Evolutionary conservation across 2,329 filamentous ascomycete species (phyloP).

Genomic region (Hypomyces rosellus): DNA sequence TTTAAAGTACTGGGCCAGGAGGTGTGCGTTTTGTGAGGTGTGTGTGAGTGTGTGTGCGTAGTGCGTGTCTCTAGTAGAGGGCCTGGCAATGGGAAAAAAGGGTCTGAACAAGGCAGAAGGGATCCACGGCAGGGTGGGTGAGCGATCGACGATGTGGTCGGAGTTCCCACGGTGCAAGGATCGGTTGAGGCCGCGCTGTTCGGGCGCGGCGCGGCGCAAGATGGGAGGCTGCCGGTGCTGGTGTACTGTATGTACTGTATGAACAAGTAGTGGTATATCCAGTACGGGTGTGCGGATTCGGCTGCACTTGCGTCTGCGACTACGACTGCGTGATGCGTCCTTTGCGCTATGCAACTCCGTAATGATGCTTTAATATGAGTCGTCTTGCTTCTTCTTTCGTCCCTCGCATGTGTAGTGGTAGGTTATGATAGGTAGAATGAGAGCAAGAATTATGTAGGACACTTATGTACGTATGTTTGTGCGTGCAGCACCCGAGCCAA

Average conservation of each 20-base stretch:
- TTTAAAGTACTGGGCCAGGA: conserved; percentile 9
- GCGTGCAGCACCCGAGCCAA: too few relatives aligned
- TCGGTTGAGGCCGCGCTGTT: conserved; percentile 7
- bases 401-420: too few relatives aligned
- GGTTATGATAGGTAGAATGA: too few relatives aligned
- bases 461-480: too few relatives aligned
- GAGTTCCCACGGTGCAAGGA: background rate
- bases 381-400: background rate
- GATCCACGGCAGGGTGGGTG: conserved; percentile 11
- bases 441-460: too few relatives aligned
- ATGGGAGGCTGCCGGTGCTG: conserved; percentile 3
- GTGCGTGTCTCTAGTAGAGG: background rate
- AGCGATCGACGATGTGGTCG: conserved; percentile 9
- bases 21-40: conserved; percentile 1
- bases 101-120: conserved; percentile 9
- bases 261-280: too few relatives aligned
- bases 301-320: background rate
- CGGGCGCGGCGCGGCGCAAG: conserved; percentile 8
- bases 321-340: background rate
- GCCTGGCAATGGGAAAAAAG: conserved; percentile 1
- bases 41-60: background rate
- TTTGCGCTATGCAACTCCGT: background rate
- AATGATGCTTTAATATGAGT: background rate
- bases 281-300: conserved; percentile 7
- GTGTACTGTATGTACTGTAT: background rate